Evolutionary conservation across 2,329 filamentous ascomycete genomes (phyloP).

Genomic region (Ophiostoma fasciatum): DNA sequence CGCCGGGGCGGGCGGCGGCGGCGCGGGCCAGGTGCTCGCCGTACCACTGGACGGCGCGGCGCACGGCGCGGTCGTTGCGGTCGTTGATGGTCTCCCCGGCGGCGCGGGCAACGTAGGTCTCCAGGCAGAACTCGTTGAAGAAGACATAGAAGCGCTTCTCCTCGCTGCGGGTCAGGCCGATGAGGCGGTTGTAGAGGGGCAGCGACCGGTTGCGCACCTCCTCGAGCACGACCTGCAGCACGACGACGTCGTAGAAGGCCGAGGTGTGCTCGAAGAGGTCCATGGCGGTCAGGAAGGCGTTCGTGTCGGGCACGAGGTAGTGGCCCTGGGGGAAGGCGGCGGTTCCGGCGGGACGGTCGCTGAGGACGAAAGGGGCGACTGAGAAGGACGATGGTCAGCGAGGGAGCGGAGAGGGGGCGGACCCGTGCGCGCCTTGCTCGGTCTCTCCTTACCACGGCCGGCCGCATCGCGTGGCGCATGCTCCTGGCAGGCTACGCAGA

Average conservation of each 20-base stretch:
- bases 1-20: slow-evolving; percentile 26
- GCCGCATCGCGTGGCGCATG: slow-evolving; percentile 66
- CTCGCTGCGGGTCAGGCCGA: slow-evolving; percentile 83
- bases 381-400: too few species aligned
- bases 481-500: slow-evolving; percentile 64
- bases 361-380: slow-evolving; percentile 78
- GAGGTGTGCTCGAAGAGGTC: slow-evolving; percentile 87
- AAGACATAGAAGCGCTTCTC: slow-evolving; percentile 98
- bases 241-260: slow-evolving; percentile 91
- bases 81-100: slow-evolving; percentile 85
- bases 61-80: slow-evolving; percentile 83
- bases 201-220: slow-evolving; percentile 88
- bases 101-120: slow-evolving; percentile 69
- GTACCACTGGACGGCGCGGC: slow-evolving; percentile 83
- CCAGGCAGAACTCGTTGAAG: slow-evolving; percentile 93
- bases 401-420: slow-evolving; percentile 13
- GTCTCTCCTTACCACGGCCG: slow-evolving; percentile 46
- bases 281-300: slow-evolving; percentile 90
- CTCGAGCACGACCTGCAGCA: slow-evolving; percentile 90
- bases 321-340: slow-evolving; percentile 73
- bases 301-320: slow-evolving; percentile 91
- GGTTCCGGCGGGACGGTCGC: slow-evolving; percentile 73
- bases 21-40: slow-evolving; percentile 59
- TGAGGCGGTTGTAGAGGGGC: slow-evolving; percentile 85
- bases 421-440: too few species aligned